Conservation (phyloP, 768 basidiomycete species). For the Mycena polygramma region DNA sequence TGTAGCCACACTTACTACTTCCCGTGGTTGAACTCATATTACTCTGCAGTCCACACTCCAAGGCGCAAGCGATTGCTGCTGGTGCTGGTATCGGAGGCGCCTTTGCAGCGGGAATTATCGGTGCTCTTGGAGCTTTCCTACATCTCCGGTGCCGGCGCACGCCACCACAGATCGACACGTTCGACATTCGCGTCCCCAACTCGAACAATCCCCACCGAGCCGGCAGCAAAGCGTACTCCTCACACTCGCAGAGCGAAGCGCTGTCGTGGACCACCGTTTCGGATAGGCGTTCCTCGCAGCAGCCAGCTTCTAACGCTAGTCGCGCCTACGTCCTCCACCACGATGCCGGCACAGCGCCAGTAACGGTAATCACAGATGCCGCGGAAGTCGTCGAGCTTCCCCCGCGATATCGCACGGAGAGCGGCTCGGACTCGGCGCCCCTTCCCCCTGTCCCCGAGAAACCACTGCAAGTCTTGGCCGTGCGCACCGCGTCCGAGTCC, state of each 20-base stretch:
- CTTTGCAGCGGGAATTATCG: slow-evolving; percentile 36
- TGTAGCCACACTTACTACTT: not conserved
- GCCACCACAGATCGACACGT: slow-evolving; percentile 15
- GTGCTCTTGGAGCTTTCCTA: slow-evolving; percentile 28
- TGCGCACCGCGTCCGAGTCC: not conserved
- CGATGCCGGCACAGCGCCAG: slow-evolving; percentile 55
- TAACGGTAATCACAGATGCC: slow-evolving; percentile 53
- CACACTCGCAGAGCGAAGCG: not conserved
- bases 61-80: slow-evolving; percentile 34
- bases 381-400: slow-evolving; percentile 57
- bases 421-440: not conserved
- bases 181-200: not conserved
- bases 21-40: not conserved
- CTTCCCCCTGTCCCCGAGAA: slow-evolving; percentile 13
- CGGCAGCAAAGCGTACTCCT: too few relatives aligned
- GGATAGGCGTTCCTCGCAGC: not conserved
- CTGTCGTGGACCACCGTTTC: slow-evolving; percentile 5
- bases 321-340: slow-evolving; percentile 57
- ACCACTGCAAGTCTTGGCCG: not conserved
- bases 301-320: too few relatives aligned
- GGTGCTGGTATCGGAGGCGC: slow-evolving; percentile 40
- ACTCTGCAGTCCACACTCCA: slow-evolving; percentile 24
- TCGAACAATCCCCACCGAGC: not conserved
- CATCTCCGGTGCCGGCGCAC: slow-evolving; percentile 14
- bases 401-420: slow-evolving; percentile 39